These are phyloP conservation scores for Curvularia sp. DNA, from an alignment of 2,329 filamentous ascomycete genomes.

Conservation along the genomic window DNA sequence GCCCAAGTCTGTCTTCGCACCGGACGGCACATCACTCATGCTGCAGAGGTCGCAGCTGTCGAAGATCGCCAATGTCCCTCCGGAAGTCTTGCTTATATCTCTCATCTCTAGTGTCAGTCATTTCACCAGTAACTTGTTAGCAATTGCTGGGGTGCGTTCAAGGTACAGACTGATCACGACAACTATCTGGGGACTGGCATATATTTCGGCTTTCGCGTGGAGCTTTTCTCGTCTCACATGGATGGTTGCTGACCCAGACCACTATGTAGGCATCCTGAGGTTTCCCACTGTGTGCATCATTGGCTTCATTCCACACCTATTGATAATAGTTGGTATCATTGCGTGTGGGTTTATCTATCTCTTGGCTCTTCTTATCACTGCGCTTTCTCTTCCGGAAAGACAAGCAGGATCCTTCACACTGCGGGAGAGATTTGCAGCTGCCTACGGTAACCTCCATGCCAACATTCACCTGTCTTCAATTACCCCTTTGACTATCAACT, in stretches of 20 bases:
- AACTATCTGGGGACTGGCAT: slow-evolving; percentile 86
- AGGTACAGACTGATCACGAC: slow-evolving; percentile 85
- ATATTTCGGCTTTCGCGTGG: slow-evolving; percentile 85
- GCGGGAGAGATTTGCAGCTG: slow-evolving; percentile 69
- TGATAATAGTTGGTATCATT: slow-evolving; percentile 80
- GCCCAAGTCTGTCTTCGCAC: slow-evolving; percentile 48
- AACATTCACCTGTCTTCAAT: slow-evolving; percentile 78
- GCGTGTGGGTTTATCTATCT: slow-evolving; percentile 79
- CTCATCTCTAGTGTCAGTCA: slow-evolving; percentile 91
- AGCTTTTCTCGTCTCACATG: slow-evolving; percentile 64
- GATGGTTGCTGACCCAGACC: slow-evolving; percentile 49
- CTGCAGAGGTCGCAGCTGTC: slow-evolving; percentile 68
- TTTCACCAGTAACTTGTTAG: slow-evolving; percentile 81
- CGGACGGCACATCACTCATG: slow-evolving; percentile 55
- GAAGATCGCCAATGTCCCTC: slow-evolving; percentile 82
- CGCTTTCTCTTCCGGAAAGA: slow-evolving; percentile 67
- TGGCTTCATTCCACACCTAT: slow-evolving; percentile 91
- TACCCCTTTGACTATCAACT: slow-evolving; percentile 73
- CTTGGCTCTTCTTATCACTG: slow-evolving; percentile 77
- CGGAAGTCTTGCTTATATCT: slow-evolving; percentile 85
- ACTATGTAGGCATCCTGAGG: slow-evolving; percentile 73
- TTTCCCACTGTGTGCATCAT: slow-evolving; percentile 96
- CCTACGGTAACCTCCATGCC: slow-evolving; percentile 90
- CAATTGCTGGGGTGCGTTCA: slow-evolving; percentile 79
- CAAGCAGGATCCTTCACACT: slow-evolving; percentile 56